Conservation (phyloP, 78 protist genomes). For the Dictyostelium citrinum region DNA sequence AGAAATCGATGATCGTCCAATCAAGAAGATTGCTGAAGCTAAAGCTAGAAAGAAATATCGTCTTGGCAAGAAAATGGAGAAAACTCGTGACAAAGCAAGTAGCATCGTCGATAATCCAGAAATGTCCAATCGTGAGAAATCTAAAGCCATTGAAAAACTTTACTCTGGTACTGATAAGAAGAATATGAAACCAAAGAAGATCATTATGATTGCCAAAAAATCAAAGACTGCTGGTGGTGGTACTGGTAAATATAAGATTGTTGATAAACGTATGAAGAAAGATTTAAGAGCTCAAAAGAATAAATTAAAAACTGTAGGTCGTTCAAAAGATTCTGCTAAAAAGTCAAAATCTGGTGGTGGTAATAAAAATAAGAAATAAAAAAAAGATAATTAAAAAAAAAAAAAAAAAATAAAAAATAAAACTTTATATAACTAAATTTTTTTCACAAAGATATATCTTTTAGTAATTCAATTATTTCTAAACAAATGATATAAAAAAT, state of each 20-base stretch:
- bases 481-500: too few relatives aligned
- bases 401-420: neutral
- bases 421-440: neutral
- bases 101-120: slow-evolving; percentile 62
- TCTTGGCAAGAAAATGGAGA: slow-evolving; percentile 50
- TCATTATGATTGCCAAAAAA: slow-evolving; percentile 22
- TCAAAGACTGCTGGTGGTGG: slow-evolving; percentile 63
- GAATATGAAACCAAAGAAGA: slow-evolving; percentile 14
- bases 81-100: slow-evolving; percentile 58
- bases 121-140: slow-evolving; percentile 71
- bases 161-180: slow-evolving; percentile 27
- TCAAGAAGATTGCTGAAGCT: slow-evolving; percentile 96
- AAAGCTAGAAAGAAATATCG: slow-evolving; percentile 88
- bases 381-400: neutral
- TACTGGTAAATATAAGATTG: slow-evolving; percentile 62
- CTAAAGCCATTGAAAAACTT: slow-evolving; percentile 53
- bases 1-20: slow-evolving; percentile 89
- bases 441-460: too few relatives aligned
- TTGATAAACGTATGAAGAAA: slow-evolving; percentile 78
- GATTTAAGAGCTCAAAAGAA: slow-evolving; percentile 33
- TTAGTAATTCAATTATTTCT: too few relatives aligned
- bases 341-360: neutral
- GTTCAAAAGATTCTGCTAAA: neutral
- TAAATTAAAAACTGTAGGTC: neutral
- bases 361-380: neutral